Base-by-base conservation (phyloP, 2,329 filamentous ascomycete species). In the Torrubiella hemipterigena region DNA sequence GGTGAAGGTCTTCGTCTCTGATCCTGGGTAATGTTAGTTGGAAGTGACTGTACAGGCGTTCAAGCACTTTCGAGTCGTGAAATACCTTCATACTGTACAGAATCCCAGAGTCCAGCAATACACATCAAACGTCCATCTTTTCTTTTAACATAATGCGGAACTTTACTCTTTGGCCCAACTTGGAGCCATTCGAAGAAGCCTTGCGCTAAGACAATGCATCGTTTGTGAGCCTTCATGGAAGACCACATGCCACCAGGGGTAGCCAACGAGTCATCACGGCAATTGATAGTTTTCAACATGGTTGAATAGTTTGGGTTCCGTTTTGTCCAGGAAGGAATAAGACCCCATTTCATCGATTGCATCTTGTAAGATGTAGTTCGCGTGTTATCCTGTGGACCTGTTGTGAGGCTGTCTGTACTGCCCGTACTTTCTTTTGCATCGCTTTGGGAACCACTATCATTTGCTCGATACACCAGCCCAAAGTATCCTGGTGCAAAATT, bases 181-280 rank as follows among this genome's bases (percentile, higher is more conserved):
- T 89, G 89, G 37, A 93, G 61, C 91, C 91, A 96, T 55, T 98
- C 91, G 48, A 85, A 98, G 55, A 96, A 98, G 2, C 91, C 91
- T 54, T 95, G 81, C 8, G 83, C 86, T 6, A 94, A 51, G 8
- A 96, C 75, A 15, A 96, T 65, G 51, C 91, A 96, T 18, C 91
- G 69, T 58, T 95, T 94, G 43, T 70, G 73, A 38, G 77, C 75
- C 59, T 95, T 95, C 81, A 96, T 93, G 1, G 72, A 75, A 25
- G 73, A 80, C 91, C 91, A 96, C 77, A 96, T 82, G 9, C 87
- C 86, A 5, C 77, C 72, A 7, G 79, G 68, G 8, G 78, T 71
- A 6, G 73, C 65, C 14, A 96, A 62, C 1, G 84, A 91, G 55
- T 96, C 89, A 48, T 89, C 83, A 4, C 89, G 77, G 52, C 89